Evolutionary conservation across 202 grass and related monocot genomes (phyloP).

Genomic region (Elaeis oleifera): DNA sequence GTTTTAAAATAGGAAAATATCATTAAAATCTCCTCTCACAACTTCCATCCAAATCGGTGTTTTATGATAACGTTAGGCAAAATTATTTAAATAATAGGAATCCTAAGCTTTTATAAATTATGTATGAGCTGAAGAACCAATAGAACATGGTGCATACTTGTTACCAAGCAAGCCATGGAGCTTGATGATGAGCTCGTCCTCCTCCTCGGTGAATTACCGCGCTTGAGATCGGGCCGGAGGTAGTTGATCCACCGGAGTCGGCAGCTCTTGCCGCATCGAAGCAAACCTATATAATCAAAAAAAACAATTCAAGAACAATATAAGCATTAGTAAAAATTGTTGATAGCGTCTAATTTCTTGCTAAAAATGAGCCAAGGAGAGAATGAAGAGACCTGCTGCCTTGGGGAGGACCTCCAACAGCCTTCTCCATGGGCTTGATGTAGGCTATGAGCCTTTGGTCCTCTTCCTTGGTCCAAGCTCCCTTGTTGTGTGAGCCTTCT

Average conservation of each 20-base stretch:
- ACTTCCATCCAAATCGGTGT: too few relatives aligned
- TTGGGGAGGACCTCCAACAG: slow-evolving; percentile 11
- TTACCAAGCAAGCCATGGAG: slow-evolving; percentile 7
- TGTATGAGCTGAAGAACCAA: neutral
- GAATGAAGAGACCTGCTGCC: neutral
- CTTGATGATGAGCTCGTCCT: slow-evolving; percentile 12
- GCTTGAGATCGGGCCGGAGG: slow-evolving; percentile 38
- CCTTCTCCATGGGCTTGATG: slow-evolving; percentile 12
- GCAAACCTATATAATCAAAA: neutral
- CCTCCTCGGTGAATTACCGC: slow-evolving; percentile 1
- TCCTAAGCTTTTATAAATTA: too few relatives aligned
- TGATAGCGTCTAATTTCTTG: neutral
- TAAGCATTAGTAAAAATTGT: neutral
- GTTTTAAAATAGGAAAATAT: too few relatives aligned
- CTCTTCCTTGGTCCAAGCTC: slow-evolving; percentile 8
- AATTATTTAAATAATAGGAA: neutral
- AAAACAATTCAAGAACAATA: neutral
- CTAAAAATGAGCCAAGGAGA: neutral
- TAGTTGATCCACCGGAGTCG: slow-evolving; percentile 92
- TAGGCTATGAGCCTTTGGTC: slow-evolving; percentile 3
- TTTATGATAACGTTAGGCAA: neutral
- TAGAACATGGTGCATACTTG: neutral
- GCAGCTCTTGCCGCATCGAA: slow-evolving; percentile 62
- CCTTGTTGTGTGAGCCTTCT: slow-evolving; percentile 12
- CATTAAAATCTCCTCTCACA: too few relatives aligned